phyloP scores from a whole-genome alignment of 345 rosid species.

The Rhodamnia rubescens region DNA sequence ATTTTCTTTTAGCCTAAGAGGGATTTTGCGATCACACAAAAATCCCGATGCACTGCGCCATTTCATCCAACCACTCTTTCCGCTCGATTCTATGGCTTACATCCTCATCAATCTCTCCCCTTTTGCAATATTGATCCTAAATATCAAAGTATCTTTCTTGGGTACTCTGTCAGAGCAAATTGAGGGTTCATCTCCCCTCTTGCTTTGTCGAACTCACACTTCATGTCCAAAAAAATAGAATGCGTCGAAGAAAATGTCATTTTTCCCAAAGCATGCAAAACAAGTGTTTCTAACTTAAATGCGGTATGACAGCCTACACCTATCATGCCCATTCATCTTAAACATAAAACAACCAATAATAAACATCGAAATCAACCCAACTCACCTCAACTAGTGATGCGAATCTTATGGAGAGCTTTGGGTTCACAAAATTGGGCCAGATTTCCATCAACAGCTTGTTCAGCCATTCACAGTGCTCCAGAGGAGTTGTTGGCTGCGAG shows the following conservation, averaged over 20 bases:
- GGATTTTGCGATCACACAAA: too few relatives aligned
- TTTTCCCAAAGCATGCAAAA: neutral
- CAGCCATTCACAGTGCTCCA: conserved; percentile 95
- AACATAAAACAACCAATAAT: neutral
- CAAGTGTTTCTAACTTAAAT: neutral
- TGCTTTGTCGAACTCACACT: too few relatives aligned
- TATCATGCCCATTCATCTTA: neutral
- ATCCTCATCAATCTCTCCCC: too few relatives aligned
- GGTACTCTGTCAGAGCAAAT: too few relatives aligned
- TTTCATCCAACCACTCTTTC: too few relatives aligned
- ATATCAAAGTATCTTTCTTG: too few relatives aligned
- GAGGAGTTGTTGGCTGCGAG: conserved; percentile 66
- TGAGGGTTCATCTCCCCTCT: too few relatives aligned
- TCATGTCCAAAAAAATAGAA: too few relatives aligned
- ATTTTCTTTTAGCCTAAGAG: too few relatives aligned
- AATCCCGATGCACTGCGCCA: too few relatives aligned
- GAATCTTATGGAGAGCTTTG: conserved; percentile 61
- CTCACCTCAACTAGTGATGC: conserved; percentile 77
- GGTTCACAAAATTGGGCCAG: conserved; percentile 62
- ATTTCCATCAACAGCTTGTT: conserved; percentile 77
- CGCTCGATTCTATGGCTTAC: too few relatives aligned
- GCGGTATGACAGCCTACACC: neutral
- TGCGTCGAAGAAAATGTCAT: neutral
- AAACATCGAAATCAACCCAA: neutral
- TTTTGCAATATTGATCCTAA: too few relatives aligned